These are phyloP conservation scores for Aspergillus terreus DNA, from an alignment of 2,329 filamentous ascomycete genomes.

Conservation along the genomic window DNA sequence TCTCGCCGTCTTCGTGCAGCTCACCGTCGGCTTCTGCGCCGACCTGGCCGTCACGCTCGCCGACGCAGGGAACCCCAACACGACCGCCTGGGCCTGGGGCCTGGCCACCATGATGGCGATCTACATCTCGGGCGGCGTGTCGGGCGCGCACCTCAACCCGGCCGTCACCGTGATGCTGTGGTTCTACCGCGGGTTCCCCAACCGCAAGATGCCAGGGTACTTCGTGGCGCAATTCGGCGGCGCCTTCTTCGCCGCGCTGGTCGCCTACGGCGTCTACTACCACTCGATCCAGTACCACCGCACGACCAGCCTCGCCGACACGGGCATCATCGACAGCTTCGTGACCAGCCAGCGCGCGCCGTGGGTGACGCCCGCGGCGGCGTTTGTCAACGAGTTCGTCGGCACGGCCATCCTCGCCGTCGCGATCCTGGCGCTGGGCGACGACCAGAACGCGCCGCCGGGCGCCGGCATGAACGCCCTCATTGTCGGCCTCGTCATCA, in stretches of 20 bases:
- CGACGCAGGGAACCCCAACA: slow-evolving; percentile 41
- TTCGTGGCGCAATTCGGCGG: slow-evolving; percentile 51
- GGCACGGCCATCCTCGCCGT: slow-evolving; percentile 41
- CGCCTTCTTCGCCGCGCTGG: slow-evolving; percentile 48
- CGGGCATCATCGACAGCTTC: slow-evolving; percentile 39
- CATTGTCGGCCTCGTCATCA: slow-evolving; percentile 45
- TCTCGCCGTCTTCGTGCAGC: slow-evolving; percentile 42
- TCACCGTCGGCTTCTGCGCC: slow-evolving; percentile 49
- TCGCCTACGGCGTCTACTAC: slow-evolving; percentile 44
- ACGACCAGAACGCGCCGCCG: slow-evolving; percentile 46
- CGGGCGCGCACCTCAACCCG: slow-evolving; percentile 46
- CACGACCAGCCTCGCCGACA: slow-evolving; percentile 20
- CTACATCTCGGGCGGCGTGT: slow-evolving; percentile 47
- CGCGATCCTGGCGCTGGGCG: slow-evolving; percentile 44
- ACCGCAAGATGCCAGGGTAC: slow-evolving; percentile 49
- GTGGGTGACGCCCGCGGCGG: slow-evolving; percentile 36
- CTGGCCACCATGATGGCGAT: slow-evolving; percentile 52
- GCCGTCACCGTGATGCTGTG: slow-evolving; percentile 44
- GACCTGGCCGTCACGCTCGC: slow-evolving; percentile 45
- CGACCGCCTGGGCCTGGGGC: slow-evolving; percentile 50
- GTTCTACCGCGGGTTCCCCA: slow-evolving; percentile 52
- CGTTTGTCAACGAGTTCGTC: slow-evolving; percentile 49
- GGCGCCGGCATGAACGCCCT: slow-evolving; percentile 52
- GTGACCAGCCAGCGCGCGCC: slow-evolving; percentile 42
- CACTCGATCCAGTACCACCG: slow-evolving; percentile 31